phyloP scores from a whole-genome alignment of 495 filamentous ascomycete genomes.

The Cercophora newfieldiana region DNA sequence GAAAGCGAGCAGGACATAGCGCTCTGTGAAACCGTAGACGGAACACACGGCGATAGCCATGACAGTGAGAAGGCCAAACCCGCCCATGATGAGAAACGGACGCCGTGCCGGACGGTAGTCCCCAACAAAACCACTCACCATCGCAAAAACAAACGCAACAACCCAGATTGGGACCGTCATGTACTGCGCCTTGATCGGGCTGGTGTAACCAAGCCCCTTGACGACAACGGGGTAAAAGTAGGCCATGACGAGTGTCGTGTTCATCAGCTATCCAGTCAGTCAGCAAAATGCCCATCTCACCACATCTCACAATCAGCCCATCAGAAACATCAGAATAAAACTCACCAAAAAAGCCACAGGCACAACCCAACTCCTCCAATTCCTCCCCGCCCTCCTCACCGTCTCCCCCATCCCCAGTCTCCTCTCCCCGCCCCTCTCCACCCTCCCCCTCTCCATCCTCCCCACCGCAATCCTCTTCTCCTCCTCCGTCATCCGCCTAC shows the following conservation, averaged over 20 bases:
- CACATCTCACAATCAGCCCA: too few species aligned
- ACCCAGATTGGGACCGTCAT: slow-evolving; percentile 47
- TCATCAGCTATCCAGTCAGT: not conserved
- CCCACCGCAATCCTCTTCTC: slow-evolving; percentile 45
- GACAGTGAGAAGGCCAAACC: slow-evolving; percentile 42
- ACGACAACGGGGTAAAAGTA: slow-evolving; percentile 57
- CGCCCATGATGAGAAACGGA: slow-evolving; percentile 35
- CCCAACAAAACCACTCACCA: slow-evolving; percentile 31
- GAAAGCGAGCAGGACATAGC: slow-evolving; percentile 53
- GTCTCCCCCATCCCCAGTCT: slow-evolving; percentile 2
- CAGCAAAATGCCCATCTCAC: too few species aligned
- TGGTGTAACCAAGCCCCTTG: slow-evolving; percentile 46
- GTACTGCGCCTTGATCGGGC: slow-evolving; percentile 41
- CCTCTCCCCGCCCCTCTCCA: not conserved
- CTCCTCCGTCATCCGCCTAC: slow-evolving; percentile 58
- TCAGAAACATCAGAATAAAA: not conserved
- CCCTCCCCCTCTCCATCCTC: slow-evolving; percentile 29
- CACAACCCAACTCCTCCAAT: slow-evolving; percentile 14
- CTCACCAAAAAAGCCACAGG: not conserved
- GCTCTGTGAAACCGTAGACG: slow-evolving; percentile 46
- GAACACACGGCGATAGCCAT: slow-evolving; percentile 45
- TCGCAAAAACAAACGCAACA: slow-evolving; percentile 43
- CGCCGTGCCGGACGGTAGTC: slow-evolving; percentile 28
- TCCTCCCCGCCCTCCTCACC: not conserved
- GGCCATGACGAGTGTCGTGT: slow-evolving; percentile 36